phyloP scores from a whole-genome alignment of 176 grass and related monocot species.

The Triticum turgidum region DNA sequence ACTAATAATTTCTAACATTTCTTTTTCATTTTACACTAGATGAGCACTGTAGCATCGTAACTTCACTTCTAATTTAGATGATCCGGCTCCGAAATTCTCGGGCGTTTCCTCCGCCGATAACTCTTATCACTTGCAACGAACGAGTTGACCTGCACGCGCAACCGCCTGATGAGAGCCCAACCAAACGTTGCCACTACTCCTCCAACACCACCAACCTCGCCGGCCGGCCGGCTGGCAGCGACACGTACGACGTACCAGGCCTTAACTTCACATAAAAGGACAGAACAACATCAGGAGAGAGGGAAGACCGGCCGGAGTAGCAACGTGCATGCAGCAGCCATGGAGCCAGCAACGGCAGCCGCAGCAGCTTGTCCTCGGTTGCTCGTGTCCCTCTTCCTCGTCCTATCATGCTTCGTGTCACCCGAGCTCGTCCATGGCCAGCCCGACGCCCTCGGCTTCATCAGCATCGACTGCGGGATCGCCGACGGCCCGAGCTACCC shows the following conservation, averaged over 20 bases:
- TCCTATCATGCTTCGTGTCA: background rate
- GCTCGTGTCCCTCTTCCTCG: background rate
- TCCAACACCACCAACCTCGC: background rate
- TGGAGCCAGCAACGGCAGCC: background rate
- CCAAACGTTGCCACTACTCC: background rate
- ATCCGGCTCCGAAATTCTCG: background rate
- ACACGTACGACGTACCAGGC: background rate
- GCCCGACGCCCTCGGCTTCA: constrained; percentile 23
- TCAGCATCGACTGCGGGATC: constrained; percentile 54
- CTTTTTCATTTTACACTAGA: too few species aligned
- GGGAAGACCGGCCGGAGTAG: background rate
- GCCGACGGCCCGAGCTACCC: background rate
- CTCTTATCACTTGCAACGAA: background rate
- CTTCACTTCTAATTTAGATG: too few species aligned
- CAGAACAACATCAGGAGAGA: background rate
- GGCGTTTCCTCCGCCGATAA: background rate
- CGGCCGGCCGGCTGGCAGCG: background rate
- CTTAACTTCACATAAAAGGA: background rate
- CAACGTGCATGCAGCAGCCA: background rate
- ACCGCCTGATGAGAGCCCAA: background rate
- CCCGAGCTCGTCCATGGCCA: background rate
- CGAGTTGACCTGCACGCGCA: background rate
- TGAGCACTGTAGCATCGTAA: too few species aligned
- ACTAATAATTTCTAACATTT: too few species aligned
- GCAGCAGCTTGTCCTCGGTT: background rate